Base-by-base conservation (phyloP, 73 alveolate genomes). In the Paramecium caudatum region DNA sequence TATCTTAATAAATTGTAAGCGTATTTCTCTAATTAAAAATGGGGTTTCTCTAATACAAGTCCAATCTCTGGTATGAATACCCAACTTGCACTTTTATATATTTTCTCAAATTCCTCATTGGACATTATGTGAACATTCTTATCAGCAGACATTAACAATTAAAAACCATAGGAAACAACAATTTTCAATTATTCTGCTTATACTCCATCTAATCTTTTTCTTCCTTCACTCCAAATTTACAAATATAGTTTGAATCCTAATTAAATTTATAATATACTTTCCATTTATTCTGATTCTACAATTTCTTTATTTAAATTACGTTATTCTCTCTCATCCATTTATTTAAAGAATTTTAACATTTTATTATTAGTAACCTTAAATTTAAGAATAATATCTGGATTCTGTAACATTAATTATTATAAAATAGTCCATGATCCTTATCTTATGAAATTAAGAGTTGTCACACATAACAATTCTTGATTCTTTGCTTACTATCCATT, bases 391-490 rank as follows among this genome's bases (percentile, higher is more conserved):
- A 32, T 9, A 25, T 33, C 50, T 7, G 50, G 17, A 65, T 65
- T 33, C 47, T 65, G n/a, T n/a, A n/a, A 65, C 10, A 65, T 12
- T 65, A 65, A 65, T 10, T 65, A 23, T 32, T 65, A 33, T 6
- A 65, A 65, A 32, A 65, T 13, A 4, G 83, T 13, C 83, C 83
- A 65, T 25, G 46, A 23, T 2, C 80, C 80, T 27, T 55, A 27
- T 10, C 30, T 55, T 23, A 55, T 27, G 30, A 55, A 55, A 65
- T 32, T 65, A 65, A 65, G 17, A 25, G 34, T 13, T 65, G 83
- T 10, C 4, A 65, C 5, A 1, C 50, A 25, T n/a, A 65, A 36
- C 15, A 36, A 65, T 65, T 33, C 83, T 65, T 33, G 34, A 13
- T 74, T 39, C 10, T n/a, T 17, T 3, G 19, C 16, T 27, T 74